Conservation (phyloP, 2,329 filamentous ascomycete genomes). For the Diaporthe sp. region DNA sequence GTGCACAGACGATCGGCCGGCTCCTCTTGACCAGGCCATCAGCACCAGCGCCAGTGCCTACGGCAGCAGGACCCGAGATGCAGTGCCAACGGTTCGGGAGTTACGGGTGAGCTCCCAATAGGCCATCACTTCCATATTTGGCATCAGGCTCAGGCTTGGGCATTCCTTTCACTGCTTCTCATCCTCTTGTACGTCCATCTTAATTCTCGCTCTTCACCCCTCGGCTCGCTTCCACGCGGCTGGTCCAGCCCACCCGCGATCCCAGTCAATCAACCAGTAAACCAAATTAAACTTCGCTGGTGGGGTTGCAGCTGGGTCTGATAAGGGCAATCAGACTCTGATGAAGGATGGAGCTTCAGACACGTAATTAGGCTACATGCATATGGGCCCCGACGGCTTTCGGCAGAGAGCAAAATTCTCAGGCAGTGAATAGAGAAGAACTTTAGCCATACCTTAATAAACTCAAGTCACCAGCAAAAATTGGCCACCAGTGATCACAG, state of each 20-base stretch:
- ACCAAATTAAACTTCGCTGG: slow-evolving; percentile 24
- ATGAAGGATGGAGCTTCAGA: slow-evolving; percentile 23
- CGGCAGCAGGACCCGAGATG: not conserved
- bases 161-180: not conserved
- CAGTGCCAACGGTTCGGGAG: slow-evolving; percentile 14
- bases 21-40: not conserved
- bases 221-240: not conserved
- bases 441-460: not conserved
- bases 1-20: slow-evolving; percentile 16
- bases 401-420: not conserved
- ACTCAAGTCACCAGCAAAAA: not conserved
- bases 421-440: not conserved
- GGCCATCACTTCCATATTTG: not conserved
- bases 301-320: slow-evolving; percentile 27
- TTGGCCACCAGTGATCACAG: not conserved
- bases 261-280: not conserved
- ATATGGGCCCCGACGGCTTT: not conserved
- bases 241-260: not conserved
- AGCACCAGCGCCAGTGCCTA: not conserved
- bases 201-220: not conserved
- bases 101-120: not conserved
- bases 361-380: not conserved
- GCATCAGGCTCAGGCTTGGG: not conserved
- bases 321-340: slow-evolving; percentile 27
- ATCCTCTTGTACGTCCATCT: too few relatives aligned